Base-by-base conservation (phyloP, 2,329 filamentous ascomycete genomes). In the Cladosporium sp. region DNA sequence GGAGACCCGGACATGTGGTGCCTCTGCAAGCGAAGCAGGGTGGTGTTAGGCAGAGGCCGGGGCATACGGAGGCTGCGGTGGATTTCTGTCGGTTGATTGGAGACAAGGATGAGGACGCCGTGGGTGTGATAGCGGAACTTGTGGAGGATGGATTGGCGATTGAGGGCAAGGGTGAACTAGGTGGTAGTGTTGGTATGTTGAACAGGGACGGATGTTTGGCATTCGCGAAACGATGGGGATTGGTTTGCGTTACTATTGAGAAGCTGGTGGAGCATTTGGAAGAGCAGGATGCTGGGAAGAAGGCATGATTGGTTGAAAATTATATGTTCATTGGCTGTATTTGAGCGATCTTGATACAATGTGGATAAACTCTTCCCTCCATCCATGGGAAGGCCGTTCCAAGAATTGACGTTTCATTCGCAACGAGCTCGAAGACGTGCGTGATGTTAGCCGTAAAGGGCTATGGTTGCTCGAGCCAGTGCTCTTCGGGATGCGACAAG, bases 231-330 rank as follows among this genome's bases (percentile, higher is more conserved):
- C 86, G 82, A 75, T 97, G 89, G 86, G 92, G 92, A 4, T 79
- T 99, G 66, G 94, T 89, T 79, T 91, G 96, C 60, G 96, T 92
- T 76, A 97, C 94, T 30, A 97, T 99, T 76, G 92, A 93, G 72
- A 92, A 93, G 75, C 75, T 99, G 76, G 88, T 93, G 28, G 80
- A 79, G 59, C 89, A 95, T 73, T 78, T 96, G 60, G 88, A 94
- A 74, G 87, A 85, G 79, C 86, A 81, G 39, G 87, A 92, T 76
- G 43, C 43, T 15, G 87, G 86, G 6, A 73, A 70, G 28, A 55
- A 39, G 66, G 59, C 55, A 14, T 47, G 45, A 51, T 36, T n/a
- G n/a, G 25, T 51, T 37, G 47, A n/a, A 37, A 19, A 9, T 40
- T 12, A 50, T 50, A 7, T 50, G 3, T 50, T 19, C 28, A 17